Evolutionary conservation across 495 filamentous ascomycete species (phyloP), one percentile per base, ranked within the genome.

Genomic region (Aspergillus wentii): DNA sequence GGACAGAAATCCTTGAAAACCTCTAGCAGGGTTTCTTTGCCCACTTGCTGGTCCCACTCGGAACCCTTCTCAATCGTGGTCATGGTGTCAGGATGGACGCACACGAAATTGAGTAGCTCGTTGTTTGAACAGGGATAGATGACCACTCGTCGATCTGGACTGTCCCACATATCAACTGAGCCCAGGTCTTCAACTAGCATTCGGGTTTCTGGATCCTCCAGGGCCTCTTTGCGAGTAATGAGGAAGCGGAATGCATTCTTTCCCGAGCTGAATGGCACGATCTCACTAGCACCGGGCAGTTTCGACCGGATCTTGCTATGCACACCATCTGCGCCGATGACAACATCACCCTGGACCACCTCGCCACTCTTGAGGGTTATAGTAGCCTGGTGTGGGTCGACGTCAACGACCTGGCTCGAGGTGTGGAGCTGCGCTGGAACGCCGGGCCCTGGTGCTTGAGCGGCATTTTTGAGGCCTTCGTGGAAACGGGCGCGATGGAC

Each of bases 221-320:
- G 49, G 1, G 69, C 68, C 8, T 54, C 48, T 19, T 70, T 47
- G 3, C 65, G 60, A 3, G 62, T 52, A 1, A 82, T 59, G 2
- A 80, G 49, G 49, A 84, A 82, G n/a, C 79, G 67, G 54, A 78
- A 84, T 2, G 79, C 78, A 33, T 65, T 72, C 40, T 71, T 76
- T 5, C 79, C 76, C 5, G 68, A 71, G 40, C 68, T 56, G 30
- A 66, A 63, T 3, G 71, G 50, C 11, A 58, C 57, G 17, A 60
- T 26, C 8, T 60, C 54, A 11, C 41, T 40, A 9, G 50, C 54
- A 16, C 60, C 64, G 17, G 57, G 45, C 40, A 80, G 61, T 41
- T 69, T 66, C 16, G 52, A 35, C n/a, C 72, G 52, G 11, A 68
- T 66, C 16, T 52, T 46, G 33, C 70, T 74, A 44, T 73, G 66